Evolutionary conservation across 805 yeast species (phyloP).

Genomic region (Metschnikowia amazonensis): DNA sequence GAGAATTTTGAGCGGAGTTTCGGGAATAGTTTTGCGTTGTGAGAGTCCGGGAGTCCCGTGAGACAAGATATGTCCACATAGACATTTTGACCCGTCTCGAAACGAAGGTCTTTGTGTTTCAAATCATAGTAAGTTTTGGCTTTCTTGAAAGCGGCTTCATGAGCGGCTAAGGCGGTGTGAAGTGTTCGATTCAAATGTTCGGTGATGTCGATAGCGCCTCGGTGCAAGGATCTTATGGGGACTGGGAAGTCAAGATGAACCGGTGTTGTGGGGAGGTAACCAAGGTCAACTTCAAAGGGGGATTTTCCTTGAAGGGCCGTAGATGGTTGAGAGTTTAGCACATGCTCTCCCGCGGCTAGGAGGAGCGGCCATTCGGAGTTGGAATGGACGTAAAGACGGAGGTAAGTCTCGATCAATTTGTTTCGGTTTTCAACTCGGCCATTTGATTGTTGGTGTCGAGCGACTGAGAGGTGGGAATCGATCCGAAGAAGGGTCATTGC

Average conservation of each 20-base stretch:
- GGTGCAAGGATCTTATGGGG: background rate
- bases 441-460: background rate
- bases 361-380: background rate
- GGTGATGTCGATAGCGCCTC: background rate
- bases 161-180: background rate
- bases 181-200: background rate
- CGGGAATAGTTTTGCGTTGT: background rate
- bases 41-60: background rate
- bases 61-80: background rate
- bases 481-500: background rate
- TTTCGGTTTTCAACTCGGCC: background rate
- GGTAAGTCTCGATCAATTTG: background rate
- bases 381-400: background rate
- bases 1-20: slow-evolving; percentile 3
- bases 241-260: background rate
- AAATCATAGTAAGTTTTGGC: background rate
- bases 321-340: background rate
- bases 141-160: background rate
- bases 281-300: slow-evolving; percentile 1
- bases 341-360: slow-evolving; percentile 1
- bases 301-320: background rate
- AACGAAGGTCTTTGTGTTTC: background rate
- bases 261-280: background rate
- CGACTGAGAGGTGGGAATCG: background rate
- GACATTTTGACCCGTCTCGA: background rate